phyloP scores from a whole-genome alignment of 352 stramenopile genomes.

The Bremia lactucae region DNA sequence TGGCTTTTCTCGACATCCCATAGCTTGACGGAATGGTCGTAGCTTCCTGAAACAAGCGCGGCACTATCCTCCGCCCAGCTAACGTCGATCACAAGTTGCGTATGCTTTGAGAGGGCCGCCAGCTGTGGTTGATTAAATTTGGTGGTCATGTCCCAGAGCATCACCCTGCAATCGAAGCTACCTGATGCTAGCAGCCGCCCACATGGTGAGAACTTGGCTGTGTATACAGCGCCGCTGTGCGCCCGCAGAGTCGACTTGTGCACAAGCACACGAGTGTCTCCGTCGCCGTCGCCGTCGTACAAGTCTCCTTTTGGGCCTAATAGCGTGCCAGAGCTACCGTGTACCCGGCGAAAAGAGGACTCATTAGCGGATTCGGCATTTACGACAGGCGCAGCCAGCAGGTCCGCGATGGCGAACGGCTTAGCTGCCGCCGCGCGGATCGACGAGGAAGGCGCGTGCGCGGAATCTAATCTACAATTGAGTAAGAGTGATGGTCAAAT shows the following conservation, averaged over 20 bases:
- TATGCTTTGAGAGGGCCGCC: slow-evolving; percentile 58
- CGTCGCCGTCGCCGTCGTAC: slow-evolving; percentile 36
- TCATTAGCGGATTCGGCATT: slow-evolving; percentile 24
- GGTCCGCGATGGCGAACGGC: slow-evolving; percentile 62
- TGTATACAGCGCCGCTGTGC: slow-evolving; percentile 75
- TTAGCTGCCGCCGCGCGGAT: slow-evolving; percentile 23
- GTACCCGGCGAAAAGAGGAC: slow-evolving; percentile 28
- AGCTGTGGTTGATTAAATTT: slow-evolving; percentile 85
- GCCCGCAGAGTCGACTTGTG: slow-evolving; percentile 74
- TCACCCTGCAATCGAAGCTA: slow-evolving; percentile 70
- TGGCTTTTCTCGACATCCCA: slow-evolving; percentile 80
- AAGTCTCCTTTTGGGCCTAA: slow-evolving; percentile 45
- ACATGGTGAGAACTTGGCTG: slow-evolving; percentile 78
- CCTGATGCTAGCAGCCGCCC: slow-evolving; percentile 70
- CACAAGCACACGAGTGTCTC: slow-evolving; percentile 59
- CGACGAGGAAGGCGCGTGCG: slow-evolving; percentile 22
- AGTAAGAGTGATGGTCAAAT: slow-evolving; percentile 16
- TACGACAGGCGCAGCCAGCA: slow-evolving; percentile 34
- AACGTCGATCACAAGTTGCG: slow-evolving; percentile 80
- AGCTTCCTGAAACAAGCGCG: slow-evolving; percentile 64
- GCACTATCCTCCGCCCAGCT: slow-evolving; percentile 74
- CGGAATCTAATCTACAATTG: slow-evolving; percentile 49
- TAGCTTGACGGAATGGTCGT: slow-evolving; percentile 83
- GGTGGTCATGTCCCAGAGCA: slow-evolving; percentile 82
- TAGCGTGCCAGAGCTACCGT: slow-evolving; percentile 21